Percentiles rank a stretch among this genome's conserved stretches.
Evolutionary conservation across 1,284 basidiomycete species (phyloP).

Genomic region (Phylloporus sp.): DNA sequence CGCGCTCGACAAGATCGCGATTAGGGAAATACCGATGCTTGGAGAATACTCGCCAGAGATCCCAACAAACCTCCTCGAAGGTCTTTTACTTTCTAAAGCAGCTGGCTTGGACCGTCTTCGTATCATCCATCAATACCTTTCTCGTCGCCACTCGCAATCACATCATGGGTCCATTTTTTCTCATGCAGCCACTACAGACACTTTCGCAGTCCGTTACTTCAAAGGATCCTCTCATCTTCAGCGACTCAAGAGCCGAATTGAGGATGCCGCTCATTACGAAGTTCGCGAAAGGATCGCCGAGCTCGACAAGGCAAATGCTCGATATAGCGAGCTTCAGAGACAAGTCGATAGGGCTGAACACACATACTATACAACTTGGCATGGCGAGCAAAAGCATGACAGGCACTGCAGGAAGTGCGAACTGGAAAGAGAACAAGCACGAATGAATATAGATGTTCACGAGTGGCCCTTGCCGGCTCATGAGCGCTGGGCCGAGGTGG

Average conservation of each 20-base stretch:
- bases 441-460: constrained; percentile 44
- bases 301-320: constrained; percentile 21
- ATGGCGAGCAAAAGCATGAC: background rate
- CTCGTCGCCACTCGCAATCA: constrained; percentile 31
- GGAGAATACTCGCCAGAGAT: constrained; percentile 55
- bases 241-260: constrained; percentile 40
- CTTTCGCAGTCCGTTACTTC: constrained; percentile 44
- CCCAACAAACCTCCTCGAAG: constrained; percentile 43
- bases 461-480: constrained; percentile 56
- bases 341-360: constrained; percentile 15
- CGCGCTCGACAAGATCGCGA: constrained; percentile 42
- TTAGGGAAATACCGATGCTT: constrained; percentile 42
- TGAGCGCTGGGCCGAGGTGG: constrained; percentile 29
- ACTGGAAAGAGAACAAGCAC: constrained; percentile 19
- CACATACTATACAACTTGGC: background rate
- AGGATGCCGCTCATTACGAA: constrained; percentile 28
- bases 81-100: constrained; percentile 48
- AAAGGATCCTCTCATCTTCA: constrained; percentile 26
- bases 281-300: constrained; percentile 35
- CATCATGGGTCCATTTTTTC: constrained; percentile 31
- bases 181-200: constrained; percentile 12
- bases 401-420: constrained; percentile 42
- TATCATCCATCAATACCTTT: constrained; percentile 40
- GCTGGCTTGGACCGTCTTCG: constrained; percentile 36
- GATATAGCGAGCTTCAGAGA: constrained; percentile 23